Evolutionary conservation across 345 rosid genomes (phyloP).

Genomic region (Euphorbia tirucalli): DNA sequence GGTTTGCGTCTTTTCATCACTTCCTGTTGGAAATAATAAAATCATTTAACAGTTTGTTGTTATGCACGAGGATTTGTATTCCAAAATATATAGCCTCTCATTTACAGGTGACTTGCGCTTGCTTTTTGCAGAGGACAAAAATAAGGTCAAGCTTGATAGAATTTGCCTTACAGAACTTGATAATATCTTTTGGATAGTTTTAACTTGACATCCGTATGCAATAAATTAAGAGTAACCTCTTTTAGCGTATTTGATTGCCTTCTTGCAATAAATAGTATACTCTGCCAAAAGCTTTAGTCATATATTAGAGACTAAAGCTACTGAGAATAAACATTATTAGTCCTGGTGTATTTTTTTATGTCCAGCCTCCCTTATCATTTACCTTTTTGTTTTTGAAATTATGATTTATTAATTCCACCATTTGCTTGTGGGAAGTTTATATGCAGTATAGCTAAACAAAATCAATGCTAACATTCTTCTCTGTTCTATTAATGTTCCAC

Average conservation of each 20-base stretch:
- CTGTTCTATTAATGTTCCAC: background rate
- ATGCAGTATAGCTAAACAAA: background rate
- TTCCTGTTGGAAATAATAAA: slow-evolving; percentile 5
- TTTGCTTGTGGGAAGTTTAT: background rate
- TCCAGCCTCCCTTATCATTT: background rate
- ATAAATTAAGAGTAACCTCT: background rate
- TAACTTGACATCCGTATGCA: background rate
- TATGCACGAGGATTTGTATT: slow-evolving; percentile 74
- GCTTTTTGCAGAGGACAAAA: slow-evolving; percentile 85
- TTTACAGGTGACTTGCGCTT: slow-evolving; percentile 87
- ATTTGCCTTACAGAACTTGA: background rate
- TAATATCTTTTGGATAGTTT: slow-evolving; percentile 1
- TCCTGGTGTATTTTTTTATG: background rate
- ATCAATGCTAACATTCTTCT: background rate
- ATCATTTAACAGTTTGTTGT: slow-evolving; percentile 18
- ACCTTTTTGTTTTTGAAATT: background rate
- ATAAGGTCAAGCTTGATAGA: slow-evolving; percentile 51
- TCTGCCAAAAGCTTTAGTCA: background rate
- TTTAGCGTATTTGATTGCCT: background rate
- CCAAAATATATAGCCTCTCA: slow-evolving; percentile 86
- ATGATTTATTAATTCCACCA: background rate
- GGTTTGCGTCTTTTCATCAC: slow-evolving; percentile 40
- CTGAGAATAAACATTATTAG: background rate
- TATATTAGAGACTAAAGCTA: background rate
- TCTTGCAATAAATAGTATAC: background rate